phyloP scores from a whole-genome alignment of 176 grass and related monocot genomes.

The Urochloa ruziziensis region DNA sequence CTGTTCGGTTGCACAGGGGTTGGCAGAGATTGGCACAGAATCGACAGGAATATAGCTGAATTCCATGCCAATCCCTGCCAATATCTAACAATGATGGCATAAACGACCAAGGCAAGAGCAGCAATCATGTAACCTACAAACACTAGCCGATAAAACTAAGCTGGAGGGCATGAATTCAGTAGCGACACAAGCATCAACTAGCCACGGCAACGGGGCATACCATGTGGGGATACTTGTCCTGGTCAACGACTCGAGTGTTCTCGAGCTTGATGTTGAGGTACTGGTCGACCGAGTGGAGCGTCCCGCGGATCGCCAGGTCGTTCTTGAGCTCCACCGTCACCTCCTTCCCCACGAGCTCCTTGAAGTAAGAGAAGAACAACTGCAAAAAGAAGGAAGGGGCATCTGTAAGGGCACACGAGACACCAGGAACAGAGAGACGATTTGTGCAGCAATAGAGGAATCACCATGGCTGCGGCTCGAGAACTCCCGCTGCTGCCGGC shows the following conservation, averaged over 20 bases:
- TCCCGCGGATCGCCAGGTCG: conserved; percentile 85
- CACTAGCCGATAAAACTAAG: neutral
- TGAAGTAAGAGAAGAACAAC: conserved; percentile 99
- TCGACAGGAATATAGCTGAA: no score
- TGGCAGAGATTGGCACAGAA: no score
- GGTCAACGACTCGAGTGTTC: conserved; percentile 84
- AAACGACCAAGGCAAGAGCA: neutral
- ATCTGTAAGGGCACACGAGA: neutral
- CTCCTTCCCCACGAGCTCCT: conserved; percentile 97
- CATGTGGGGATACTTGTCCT: conserved; percentile 96
- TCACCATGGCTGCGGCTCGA: conserved; percentile 26
- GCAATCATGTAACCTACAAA: neutral
- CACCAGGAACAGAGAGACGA: neutral
- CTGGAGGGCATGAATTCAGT: neutral
- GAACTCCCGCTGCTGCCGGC: neutral
- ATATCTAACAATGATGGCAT: neutral
- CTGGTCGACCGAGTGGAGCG: conserved; percentile 89
- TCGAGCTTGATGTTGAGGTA: conserved; percentile 99
- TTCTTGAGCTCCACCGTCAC: conserved; percentile 97
- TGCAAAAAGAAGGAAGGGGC: neutral
- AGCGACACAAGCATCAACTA: neutral
- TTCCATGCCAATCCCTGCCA: no score
- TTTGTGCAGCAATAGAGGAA: neutral
- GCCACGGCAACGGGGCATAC: conserved; percentile 25
- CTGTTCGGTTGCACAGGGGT: no score